Percentiles rank a stretch among this genome's conserved stretches.
phyloP scores from a whole-genome alignment of 805 yeast genomes.

The Clavispora santaluciae region DNA sequence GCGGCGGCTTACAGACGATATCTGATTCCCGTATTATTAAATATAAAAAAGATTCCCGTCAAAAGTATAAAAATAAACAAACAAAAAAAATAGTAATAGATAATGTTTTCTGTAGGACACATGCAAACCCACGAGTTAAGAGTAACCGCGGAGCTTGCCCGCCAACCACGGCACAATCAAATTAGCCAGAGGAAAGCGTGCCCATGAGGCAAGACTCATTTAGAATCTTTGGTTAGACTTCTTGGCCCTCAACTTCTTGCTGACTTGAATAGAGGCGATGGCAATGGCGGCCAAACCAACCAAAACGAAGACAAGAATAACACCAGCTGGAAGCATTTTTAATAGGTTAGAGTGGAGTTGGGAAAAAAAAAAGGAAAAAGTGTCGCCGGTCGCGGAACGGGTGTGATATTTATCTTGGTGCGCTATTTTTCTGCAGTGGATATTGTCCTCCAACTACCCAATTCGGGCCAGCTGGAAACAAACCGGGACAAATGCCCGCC shows the following conservation, averaged over 20 bases:
- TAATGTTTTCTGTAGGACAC: constrained; percentile 8
- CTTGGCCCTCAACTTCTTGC: constrained; percentile 39
- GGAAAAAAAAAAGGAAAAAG: constrained; percentile 5
- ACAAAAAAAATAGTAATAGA: constrained; percentile 9
- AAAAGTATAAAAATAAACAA: constrained; percentile 6
- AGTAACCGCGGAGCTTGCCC: not conserved
- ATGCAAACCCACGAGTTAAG: not conserved
- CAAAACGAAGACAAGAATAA: constrained; percentile 62
- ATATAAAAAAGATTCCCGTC: constrained; percentile 20
- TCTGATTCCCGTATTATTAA: constrained; percentile 19
- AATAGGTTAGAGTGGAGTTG: constrained; percentile 4
- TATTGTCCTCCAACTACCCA: not conserved
- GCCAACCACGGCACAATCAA: not conserved
- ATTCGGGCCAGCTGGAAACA: not conserved
- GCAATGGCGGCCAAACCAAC: constrained; percentile 44
- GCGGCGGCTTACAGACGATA: not conserved
- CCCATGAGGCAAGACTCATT: constrained; percentile 1
- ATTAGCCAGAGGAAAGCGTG: not conserved
- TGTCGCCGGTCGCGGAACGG: constrained; percentile 2
- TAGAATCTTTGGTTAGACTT: constrained; percentile 29
- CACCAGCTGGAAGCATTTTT: constrained; percentile 68
- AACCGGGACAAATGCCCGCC: not conserved
- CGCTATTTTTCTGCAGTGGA: constrained; percentile 8
- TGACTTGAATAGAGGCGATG: constrained; percentile 32
- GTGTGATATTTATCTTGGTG: constrained; percentile 6